Conservation (phyloP, 495 filamentous ascomycete species). For the Hypoxylon rickii region DNA sequence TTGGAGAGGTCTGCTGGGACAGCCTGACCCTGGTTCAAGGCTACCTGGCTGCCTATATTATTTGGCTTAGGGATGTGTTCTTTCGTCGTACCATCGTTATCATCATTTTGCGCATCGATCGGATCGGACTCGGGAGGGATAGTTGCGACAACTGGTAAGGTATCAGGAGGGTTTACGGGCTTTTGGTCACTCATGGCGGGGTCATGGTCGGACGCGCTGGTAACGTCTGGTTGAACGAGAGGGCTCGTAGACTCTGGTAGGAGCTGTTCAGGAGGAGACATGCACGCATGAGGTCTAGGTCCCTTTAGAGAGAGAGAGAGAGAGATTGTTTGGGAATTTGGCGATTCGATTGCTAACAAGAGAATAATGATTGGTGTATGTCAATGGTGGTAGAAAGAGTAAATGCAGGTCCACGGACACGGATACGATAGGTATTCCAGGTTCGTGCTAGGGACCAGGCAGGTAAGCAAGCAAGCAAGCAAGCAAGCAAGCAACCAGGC, state of each 20-base stretch:
- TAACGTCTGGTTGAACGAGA: conserved; percentile 27
- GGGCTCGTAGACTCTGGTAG: conserved; percentile 28
- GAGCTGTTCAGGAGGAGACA: conserved; percentile 38
- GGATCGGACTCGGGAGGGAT: conserved; percentile 10
- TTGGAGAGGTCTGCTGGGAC: conserved; percentile 13
- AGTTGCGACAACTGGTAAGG: conserved; percentile 24
- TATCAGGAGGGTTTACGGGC: conserved; percentile 18
- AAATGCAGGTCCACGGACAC: too few species aligned
- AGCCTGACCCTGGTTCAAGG: conserved; percentile 6
- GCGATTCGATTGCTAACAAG: conserved; percentile 3
- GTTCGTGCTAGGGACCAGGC: too few species aligned
- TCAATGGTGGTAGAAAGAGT: too few species aligned
- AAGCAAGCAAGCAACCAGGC: background rate
- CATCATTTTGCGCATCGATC: conserved; percentile 7
- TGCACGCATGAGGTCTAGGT: conserved; percentile 35
- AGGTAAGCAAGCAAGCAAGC: background rate
- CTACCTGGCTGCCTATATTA: background rate
- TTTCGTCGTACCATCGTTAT: conserved; percentile 15
- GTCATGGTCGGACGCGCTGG: conserved; percentile 34
- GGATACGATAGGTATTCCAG: background rate
- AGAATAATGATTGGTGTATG: background rate
- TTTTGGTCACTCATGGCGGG: conserved; percentile 40
- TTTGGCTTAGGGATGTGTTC: background rate
- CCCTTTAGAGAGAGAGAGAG: background rate
- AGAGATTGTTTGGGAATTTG: background rate